Conservation (phyloP, 495 filamentous ascomycete species). For the Hypoxylon lenormandii region DNA sequence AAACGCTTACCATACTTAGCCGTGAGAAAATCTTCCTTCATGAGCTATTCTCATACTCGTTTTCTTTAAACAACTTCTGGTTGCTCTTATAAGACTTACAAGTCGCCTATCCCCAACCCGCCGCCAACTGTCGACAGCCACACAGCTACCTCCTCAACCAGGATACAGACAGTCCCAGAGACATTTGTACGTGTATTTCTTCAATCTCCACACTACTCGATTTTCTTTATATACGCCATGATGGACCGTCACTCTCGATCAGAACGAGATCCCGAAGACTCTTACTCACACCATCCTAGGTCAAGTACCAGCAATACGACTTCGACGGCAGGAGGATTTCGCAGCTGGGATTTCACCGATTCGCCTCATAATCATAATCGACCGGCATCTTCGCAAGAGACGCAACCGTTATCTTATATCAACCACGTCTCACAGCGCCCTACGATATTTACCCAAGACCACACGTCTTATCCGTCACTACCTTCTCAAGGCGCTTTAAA, state of each 20-base stretch:
- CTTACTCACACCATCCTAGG: constrained; percentile 62
- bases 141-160: constrained; percentile 24
- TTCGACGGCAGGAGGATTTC: constrained; percentile 55
- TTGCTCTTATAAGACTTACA: constrained; percentile 42
- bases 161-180: constrained; percentile 8
- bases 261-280: constrained; percentile 51
- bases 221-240: constrained; percentile 19
- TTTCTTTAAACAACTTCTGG: constrained; percentile 26
- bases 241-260: constrained; percentile 53
- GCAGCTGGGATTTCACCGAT: constrained; percentile 52
- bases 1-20: constrained; percentile 48
- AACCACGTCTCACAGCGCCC: constrained; percentile 45
- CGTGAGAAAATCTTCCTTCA: constrained; percentile 35
- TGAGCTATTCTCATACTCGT: constrained; percentile 27
- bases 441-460: constrained; percentile 35
- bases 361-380: constrained; percentile 46
- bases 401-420: constrained; percentile 45
- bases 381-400: constrained; percentile 46
- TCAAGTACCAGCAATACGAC: constrained; percentile 55
- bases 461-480: constrained; percentile 48
- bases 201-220: constrained; percentile 9
- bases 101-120: constrained; percentile 23
- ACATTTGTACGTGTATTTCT: constrained; percentile 42
- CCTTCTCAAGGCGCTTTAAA: constrained; percentile 45
- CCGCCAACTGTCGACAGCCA: constrained; percentile 8